Evolutionary conservation across 225 moss, liverwort and hornwort species (phyloP), one percentile per base, ranked within the genome.

Genomic region (Pleurozium schreberi): DNA sequence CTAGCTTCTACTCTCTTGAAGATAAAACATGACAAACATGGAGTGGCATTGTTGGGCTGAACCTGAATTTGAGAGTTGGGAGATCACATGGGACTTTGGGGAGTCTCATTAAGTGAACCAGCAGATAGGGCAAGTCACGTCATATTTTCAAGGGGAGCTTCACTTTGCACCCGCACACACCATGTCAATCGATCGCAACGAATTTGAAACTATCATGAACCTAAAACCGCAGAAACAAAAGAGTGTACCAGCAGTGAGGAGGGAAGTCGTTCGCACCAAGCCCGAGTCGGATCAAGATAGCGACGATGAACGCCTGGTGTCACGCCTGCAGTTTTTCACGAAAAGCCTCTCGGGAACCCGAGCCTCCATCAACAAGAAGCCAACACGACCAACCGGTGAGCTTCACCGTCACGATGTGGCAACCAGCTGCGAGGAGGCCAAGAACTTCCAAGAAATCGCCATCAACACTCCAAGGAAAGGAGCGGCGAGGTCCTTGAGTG

Each of bases 191-290:
- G 34, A 30, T 71, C n/a, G 60, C 74, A 60, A 73, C 16, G 38
- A 50, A 50, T 82, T 81, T 62, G 31, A 88, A 82, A 62, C 74
- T 87, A 50, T 77, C 85, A 78, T 70, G 42, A 75, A 71, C 36
- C 36, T 47, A 7, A 55, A n/a, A 55, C 40, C 67, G 75, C 90
- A 93, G 93, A 93, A 90, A 75, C 93, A 92, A 84, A 92, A 89
- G 91, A 91, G 89, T 52, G 59, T 64, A 85, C 71, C 84, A 79
- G 65, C 84, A 45, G 40, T 49, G 60, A 69, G 55, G 86, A 82
- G 66, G 73, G 89, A 91, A 80, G 81, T 77, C 11, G 69, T 80
- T 25, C 69, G 83, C 42, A 47, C 86, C 53, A 86, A 88, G 78
- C 87, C 69, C 15, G 89, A 90, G 71, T 58, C n/a, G 77, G 89